Percentiles rank a stretch among this genome's conserved stretches.
Conservation (phyloP, 73 alveolate genomes). For the Paramecium octaurelia region DNA sequence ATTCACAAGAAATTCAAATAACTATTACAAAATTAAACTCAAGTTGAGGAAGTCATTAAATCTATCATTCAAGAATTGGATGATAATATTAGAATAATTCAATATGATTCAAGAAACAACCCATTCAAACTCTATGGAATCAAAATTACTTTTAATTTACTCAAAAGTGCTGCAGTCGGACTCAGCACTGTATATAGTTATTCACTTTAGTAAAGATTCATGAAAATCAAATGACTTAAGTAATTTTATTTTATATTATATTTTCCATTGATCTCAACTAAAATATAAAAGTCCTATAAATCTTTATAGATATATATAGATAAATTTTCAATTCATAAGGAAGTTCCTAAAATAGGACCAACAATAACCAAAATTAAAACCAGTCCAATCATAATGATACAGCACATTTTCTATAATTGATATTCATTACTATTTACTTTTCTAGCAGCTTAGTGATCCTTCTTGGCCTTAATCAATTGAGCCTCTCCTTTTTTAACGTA, state of each 20-base stretch:
- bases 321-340: background rate
- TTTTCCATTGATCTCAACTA: too few species aligned
- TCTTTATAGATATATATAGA: background rate
- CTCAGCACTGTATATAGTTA: background rate
- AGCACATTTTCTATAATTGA: slow-evolving; percentile 4
- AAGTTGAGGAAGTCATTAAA: slow-evolving; percentile 15
- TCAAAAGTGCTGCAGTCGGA: slow-evolving; percentile 50
- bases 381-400: slow-evolving; percentile 7
- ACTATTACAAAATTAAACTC: background rate
- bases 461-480: background rate
- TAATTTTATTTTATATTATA: too few species aligned
- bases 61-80: background rate
- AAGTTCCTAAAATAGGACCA: background rate
- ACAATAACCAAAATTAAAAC: slow-evolving; percentile 13
- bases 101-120: slow-evolving; percentile 24
- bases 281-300: background rate
- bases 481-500: slow-evolving; percentile 22
- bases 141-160: background rate
- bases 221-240: background rate
- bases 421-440: background rate
- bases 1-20: slow-evolving; percentile 17
- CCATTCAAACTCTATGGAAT: slow-evolving; percentile 45
- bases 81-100: slow-evolving; percentile 16
- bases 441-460: slow-evolving; percentile 42
- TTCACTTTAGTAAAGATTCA: slow-evolving; percentile 1